phyloP scores from a whole-genome alignment of 768 basidiomycete species.

The Mycena amicta region DNA sequence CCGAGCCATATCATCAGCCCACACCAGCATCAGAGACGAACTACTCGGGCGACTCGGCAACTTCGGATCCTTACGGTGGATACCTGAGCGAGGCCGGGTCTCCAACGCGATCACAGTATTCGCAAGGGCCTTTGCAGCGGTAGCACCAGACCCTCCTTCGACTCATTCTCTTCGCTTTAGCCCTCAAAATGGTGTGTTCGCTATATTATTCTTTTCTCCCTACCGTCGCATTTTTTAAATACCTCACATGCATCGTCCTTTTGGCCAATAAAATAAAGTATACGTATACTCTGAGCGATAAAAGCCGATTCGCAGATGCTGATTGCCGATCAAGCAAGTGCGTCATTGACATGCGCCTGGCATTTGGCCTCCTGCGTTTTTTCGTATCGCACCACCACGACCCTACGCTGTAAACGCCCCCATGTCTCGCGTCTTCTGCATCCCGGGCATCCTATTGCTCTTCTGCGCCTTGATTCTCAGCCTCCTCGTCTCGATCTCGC shows the following conservation, averaged over 20 bases:
- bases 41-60: neutral
- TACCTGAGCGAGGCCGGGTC: neutral
- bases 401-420: too few relatives aligned
- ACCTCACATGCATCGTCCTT: too few relatives aligned
- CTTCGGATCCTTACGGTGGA: neutral
- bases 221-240: too few relatives aligned
- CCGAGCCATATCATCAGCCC: constrained; percentile 5
- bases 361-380: neutral
- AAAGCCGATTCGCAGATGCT: too few relatives aligned
- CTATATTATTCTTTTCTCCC: too few relatives aligned
- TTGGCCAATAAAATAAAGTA: too few relatives aligned
- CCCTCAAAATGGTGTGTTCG: too few relatives aligned
- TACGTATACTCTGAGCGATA: too few relatives aligned
- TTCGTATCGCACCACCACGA: neutral
- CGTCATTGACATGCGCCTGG: neutral
- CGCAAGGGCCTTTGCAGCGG: neutral
- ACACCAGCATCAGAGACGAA: neutral
- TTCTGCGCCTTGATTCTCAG: constrained; percentile 65
- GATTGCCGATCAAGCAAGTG: neutral
- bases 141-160: neutral
- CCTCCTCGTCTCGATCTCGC: constrained; percentile 69
- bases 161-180: too few relatives aligned
- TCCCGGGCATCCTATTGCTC: constrained; percentile 61
- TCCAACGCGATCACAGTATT: neutral
- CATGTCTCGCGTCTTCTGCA: constrained; percentile 57